Conservation (phyloP, 2,329 filamentous ascomycete species). For the Ceratocystis alfenasii region DNA sequence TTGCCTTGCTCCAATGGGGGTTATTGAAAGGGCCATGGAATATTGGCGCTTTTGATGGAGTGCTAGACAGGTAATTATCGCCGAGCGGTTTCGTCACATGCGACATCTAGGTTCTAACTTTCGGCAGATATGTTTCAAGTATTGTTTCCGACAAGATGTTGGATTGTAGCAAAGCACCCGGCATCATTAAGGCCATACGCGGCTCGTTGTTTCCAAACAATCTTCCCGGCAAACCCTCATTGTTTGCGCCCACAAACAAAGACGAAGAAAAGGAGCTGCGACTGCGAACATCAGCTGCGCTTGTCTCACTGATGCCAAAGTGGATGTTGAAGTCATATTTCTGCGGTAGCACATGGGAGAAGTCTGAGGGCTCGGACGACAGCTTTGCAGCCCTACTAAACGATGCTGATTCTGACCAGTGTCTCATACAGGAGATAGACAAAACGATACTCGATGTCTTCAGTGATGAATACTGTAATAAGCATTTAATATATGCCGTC, state of each 20-base stretch:
- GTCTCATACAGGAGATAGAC: constrained; percentile 48
- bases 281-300: constrained; percentile 51
- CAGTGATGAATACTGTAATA: constrained; percentile 78
- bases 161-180: constrained; percentile 52
- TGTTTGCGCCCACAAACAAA: constrained; percentile 48
- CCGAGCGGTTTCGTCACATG: not conserved
- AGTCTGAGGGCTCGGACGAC: constrained; percentile 24
- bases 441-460: constrained; percentile 59
- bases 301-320: constrained; percentile 39
- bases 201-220: constrained; percentile 79
- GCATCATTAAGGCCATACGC: constrained; percentile 58
- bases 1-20: constrained; percentile 66
- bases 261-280: constrained; percentile 51
- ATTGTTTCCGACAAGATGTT: constrained; percentile 46
- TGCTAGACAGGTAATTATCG: constrained; percentile 80
- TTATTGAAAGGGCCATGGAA: constrained; percentile 61
- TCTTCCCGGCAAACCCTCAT: constrained; percentile 51
- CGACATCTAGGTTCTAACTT: not conserved
- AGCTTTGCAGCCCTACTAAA: constrained; percentile 24
- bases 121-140: constrained; percentile 46
- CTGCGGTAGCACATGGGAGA: constrained; percentile 28
- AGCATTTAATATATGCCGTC: constrained; percentile 72
- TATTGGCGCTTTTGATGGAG: constrained; percentile 61
- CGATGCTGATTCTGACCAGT: constrained; percentile 33
- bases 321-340: constrained; percentile 41